These are phyloP conservation scores for Candida michaelii DNA, from an alignment of 805 yeast genomes.

Conservation along the genomic window DNA sequence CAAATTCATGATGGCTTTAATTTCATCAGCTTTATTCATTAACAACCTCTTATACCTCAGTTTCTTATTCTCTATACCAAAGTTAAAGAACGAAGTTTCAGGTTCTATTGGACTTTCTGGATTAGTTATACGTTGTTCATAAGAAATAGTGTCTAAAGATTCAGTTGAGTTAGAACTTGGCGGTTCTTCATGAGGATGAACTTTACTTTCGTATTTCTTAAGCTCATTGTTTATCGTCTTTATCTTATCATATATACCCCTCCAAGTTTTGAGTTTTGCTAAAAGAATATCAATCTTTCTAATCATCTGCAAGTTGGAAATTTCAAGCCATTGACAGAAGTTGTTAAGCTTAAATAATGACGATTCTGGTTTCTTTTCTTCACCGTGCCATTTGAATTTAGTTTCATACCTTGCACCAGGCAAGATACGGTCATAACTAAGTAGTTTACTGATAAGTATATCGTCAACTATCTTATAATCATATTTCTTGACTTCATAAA, in stretches of 20 bases:
- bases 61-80: conserved; percentile 52
- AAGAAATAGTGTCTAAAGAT: neutral
- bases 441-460: conserved; percentile 9
- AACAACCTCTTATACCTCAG: conserved; percentile 47
- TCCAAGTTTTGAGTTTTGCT: conserved; percentile 32
- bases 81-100: conserved; percentile 29
- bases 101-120: neutral
- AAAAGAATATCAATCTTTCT: conserved; percentile 22
- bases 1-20: conserved; percentile 41
- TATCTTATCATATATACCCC: conserved; percentile 26
- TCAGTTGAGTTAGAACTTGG: neutral
- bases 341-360: conserved; percentile 16
- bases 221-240: conserved; percentile 29
- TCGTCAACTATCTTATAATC: conserved; percentile 30
- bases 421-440: conserved; percentile 8
- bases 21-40: conserved; percentile 38
- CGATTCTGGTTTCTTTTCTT: conserved; percentile 6
- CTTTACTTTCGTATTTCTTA: conserved; percentile 25
- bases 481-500: conserved; percentile 30
- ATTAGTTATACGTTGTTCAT: neutral
- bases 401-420: neutral
- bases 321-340: conserved; percentile 25
- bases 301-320: conserved; percentile 23
- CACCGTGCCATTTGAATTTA: conserved; percentile 13
- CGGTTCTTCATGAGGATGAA: conserved; percentile 5